Conservation (phyloP, 2,329 filamentous ascomycete genomes). For the Botrytis cinerea region DNA sequence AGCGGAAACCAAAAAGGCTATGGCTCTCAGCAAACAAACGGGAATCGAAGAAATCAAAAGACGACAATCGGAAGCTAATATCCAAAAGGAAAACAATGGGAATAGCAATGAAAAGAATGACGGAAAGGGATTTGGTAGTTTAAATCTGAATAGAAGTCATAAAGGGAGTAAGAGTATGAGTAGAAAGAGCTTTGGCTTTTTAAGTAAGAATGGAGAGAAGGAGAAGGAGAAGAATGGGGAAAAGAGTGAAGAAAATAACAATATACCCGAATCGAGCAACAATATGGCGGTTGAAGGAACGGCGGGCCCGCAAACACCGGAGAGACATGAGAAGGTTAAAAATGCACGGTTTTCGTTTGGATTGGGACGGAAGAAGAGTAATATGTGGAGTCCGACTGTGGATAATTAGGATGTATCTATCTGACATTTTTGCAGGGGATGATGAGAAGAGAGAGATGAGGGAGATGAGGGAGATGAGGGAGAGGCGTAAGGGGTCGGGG, state of each 20-base stretch:
- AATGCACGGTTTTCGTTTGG: slow-evolving; percentile 68
- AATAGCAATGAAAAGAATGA: slow-evolving; percentile 32
- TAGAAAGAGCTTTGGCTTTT: slow-evolving; percentile 71
- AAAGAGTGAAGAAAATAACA: slow-evolving; percentile 8
- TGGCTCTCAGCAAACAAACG: slow-evolving; percentile 19
- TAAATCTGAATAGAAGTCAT: slow-evolving; percentile 54
- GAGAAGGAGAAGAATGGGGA: slow-evolving; percentile 30
- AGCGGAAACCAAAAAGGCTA: slow-evolving; percentile 17
- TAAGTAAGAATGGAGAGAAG: slow-evolving; percentile 44
- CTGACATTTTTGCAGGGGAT: slow-evolving; percentile 44
- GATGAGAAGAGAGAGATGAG: slow-evolving; percentile 35
- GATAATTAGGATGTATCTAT: slow-evolving; percentile 18
- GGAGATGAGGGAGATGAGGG: slow-evolving; percentile 26
- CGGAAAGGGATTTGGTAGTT: slow-evolving; percentile 43
- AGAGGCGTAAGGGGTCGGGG: not conserved
- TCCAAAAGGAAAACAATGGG: slow-evolving; percentile 21
- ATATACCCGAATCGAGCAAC: slow-evolving; percentile 26
- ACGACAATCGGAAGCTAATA: slow-evolving; percentile 13
- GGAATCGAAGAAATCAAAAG: slow-evolving; percentile 6
- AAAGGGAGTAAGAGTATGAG: slow-evolving; percentile 76
- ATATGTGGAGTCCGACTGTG: slow-evolving; percentile 43
- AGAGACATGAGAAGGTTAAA: slow-evolving; percentile 51
- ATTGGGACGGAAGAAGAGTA: slow-evolving; percentile 69
- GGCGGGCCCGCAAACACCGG: slow-evolving; percentile 36
- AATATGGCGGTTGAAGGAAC: slow-evolving; percentile 36